A percentile compares a stretch with the other conserved stretches of the same genome.
phyloP scores from a whole-genome alignment of 768 basidiomycete genomes.

The Boletus sp. region DNA sequence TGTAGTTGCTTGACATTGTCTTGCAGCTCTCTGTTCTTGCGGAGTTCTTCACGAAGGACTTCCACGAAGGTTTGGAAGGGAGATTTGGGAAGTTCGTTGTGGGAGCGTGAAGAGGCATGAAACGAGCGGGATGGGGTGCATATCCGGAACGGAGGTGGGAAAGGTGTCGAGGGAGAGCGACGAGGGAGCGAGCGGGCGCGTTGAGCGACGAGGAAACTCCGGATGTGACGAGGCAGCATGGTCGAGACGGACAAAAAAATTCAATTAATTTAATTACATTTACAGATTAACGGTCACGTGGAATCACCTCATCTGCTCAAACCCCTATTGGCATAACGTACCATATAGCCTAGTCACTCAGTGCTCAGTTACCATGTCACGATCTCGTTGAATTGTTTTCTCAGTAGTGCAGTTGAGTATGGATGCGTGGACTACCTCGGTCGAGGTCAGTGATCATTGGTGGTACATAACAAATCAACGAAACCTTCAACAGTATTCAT shows the following conservation, averaged over 20 bases:
- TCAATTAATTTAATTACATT: background rate
- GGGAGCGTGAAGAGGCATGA: slow-evolving; percentile 63
- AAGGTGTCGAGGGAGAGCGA: slow-evolving; percentile 11
- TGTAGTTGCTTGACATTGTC: slow-evolving; percentile 97
- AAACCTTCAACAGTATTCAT: background rate
- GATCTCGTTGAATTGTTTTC: too few species aligned
- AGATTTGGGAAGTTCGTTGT: slow-evolving; percentile 75
- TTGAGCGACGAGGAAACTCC: slow-evolving; percentile 34
- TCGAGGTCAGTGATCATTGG: too few species aligned
- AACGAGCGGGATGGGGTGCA: slow-evolving; percentile 38
- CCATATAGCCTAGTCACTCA: too few species aligned
- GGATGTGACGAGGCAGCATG: slow-evolving; percentile 52
- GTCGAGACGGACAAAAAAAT: slow-evolving; percentile 9
- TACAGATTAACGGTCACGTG: slow-evolving; percentile 10
- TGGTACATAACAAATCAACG: background rate
- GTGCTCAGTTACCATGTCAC: background rate
- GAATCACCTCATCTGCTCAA: too few species aligned
- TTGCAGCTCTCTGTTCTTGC: slow-evolving; percentile 92
- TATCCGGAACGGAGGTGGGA: slow-evolving; percentile 33
- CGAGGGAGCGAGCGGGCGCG: slow-evolving; percentile 24
- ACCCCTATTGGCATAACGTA: too few species aligned
- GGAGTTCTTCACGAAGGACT: slow-evolving; percentile 86
- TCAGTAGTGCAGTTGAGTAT: too few species aligned
- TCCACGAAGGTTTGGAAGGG: slow-evolving; percentile 97
- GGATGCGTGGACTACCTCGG: too few species aligned